Base-by-base conservation (phyloP, 805 yeast genomes). In the Hanseniaspora meyeri region DNA sequence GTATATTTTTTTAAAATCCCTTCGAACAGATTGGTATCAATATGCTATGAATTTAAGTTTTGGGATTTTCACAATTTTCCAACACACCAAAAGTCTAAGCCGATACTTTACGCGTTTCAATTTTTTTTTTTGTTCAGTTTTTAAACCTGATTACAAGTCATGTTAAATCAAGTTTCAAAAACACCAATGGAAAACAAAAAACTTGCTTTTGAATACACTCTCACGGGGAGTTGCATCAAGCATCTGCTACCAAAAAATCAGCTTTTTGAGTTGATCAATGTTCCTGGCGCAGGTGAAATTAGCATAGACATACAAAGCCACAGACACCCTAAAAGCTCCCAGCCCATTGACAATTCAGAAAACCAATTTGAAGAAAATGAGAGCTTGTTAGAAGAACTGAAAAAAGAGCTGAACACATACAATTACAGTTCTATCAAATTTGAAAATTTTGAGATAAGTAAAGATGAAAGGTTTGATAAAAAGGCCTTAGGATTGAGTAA, bases 171-270 rank as follows among this genome's bases (percentile, higher is more conserved):
- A 4, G 10, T 10, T 32, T 10, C 32, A 32, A 10, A 43, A 11
- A 17, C 37, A 34, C 38, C n/a, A 20, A 36, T 19, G 45, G 8
- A 43, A 4, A 14, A 51, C n/a, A 24, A 10, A 1, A n/a, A 43
- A 8, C 31, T 51, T 8, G 43, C 43, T 36, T 16, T 51, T 9
- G 27, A 17, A 8, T 43, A 16, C 16, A 14, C 43, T 34, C 27
- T 51, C 1, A 8, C 6, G 4, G 17, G 43, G 10, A 43, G 17
- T 31, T 45, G 49, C 8, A 37, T 45, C 1, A n/a, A 29, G 4
- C 49, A 46, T 20, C 9, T 53, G 19, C n/a, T 53, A 31, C 57
- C 57, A 14, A 53, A 53, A 34, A 17, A 38, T 11, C 36, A 29
- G 11, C 14, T 43, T 4, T 31, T 53, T 42, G 45, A 24, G 10